phyloP scores from a whole-genome alignment of 1,284 basidiomycete genomes.

The Mrakiaceae sp. region DNA sequence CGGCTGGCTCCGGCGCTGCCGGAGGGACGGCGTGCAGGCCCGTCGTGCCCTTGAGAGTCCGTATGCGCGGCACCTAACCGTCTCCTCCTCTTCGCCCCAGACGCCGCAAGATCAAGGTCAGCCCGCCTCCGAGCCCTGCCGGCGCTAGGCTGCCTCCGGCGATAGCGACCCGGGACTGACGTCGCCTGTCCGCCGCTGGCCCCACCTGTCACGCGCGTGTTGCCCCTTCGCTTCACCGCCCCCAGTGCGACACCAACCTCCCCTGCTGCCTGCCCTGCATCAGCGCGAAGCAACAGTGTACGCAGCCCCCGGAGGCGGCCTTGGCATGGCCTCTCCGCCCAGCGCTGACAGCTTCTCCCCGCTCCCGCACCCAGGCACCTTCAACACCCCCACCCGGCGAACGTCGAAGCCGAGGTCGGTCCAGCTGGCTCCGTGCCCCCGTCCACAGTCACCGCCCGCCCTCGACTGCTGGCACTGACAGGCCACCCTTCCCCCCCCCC shows the following conservation, averaged over 20 bases:
- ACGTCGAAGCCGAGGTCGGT: slow-evolving; percentile 25
- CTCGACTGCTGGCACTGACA: neutral
- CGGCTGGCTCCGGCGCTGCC: too few relatives aligned
- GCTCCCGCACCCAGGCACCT: slow-evolving; percentile 25
- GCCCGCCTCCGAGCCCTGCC: neutral
- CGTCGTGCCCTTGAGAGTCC: neutral
- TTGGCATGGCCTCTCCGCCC: neutral
- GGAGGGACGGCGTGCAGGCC: too few relatives aligned
- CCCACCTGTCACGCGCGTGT: neutral
- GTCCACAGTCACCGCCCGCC: slow-evolving; percentile 2
- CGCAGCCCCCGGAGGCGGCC: slow-evolving; percentile 25
- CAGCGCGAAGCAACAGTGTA: slow-evolving; percentile 9
- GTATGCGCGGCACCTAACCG: neutral
- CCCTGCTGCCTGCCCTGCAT: slow-evolving; percentile 34
- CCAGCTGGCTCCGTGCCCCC: slow-evolving; percentile 1
- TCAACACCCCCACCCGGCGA: slow-evolving; percentile 34
- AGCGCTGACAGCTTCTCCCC: neutral
- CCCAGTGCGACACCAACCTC: slow-evolving; percentile 34
- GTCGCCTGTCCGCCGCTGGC: neutral
- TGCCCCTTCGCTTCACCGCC: neutral
- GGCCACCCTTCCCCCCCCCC: slow-evolving; percentile 20
- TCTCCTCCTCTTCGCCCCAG: neutral
- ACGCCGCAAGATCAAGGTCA: slow-evolving; percentile 20
- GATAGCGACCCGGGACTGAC: too few relatives aligned
- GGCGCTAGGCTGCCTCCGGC: neutral